Conservation (phyloP, 1,284 basidiomycete genomes). For the Cutaneotrichosporon sp. region DNA sequence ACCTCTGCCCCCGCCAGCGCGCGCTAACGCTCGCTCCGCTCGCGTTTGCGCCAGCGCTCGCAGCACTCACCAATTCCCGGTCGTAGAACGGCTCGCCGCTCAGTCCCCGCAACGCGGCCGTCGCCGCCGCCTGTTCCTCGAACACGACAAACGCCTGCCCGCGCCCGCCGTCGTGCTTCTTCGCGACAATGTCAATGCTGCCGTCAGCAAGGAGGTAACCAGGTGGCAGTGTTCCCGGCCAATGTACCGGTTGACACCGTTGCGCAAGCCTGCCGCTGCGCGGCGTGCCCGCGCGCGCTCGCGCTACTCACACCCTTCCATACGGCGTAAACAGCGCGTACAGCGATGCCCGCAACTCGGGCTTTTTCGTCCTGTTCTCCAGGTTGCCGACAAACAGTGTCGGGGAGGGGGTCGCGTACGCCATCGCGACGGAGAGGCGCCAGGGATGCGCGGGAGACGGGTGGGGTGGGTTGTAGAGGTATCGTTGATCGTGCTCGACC, state of each 20-base stretch:
- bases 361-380: conserved; percentile 89
- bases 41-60: background rate
- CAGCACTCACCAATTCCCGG: conserved; percentile 30
- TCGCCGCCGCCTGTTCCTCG: conserved; percentile 77
- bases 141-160: conserved; percentile 98
- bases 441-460: background rate
- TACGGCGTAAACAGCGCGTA: conserved; percentile 88
- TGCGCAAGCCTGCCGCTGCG: background rate
- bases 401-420: conserved; percentile 61
- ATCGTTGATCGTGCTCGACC: too few relatives aligned
- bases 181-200: conserved; percentile 84
- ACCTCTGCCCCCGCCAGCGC: background rate
- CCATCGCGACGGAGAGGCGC: conserved; percentile 28
- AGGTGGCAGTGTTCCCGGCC: too few relatives aligned
- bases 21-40: background rate
- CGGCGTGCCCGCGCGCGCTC: background rate
- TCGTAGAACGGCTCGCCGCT: conserved; percentile 84
- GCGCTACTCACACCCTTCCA: conserved; percentile 61
- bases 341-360: conserved; percentile 78
- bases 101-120: conserved; percentile 81
- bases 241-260: too few relatives aligned
- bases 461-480: background rate
- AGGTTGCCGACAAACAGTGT: conserved; percentile 94
- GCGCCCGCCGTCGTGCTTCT: conserved; percentile 73
- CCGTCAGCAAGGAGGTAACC: conserved; percentile 2